phyloP scores from a whole-genome alignment of 495 filamentous ascomycete genomes.

The Penicillium pancosmium region DNA sequence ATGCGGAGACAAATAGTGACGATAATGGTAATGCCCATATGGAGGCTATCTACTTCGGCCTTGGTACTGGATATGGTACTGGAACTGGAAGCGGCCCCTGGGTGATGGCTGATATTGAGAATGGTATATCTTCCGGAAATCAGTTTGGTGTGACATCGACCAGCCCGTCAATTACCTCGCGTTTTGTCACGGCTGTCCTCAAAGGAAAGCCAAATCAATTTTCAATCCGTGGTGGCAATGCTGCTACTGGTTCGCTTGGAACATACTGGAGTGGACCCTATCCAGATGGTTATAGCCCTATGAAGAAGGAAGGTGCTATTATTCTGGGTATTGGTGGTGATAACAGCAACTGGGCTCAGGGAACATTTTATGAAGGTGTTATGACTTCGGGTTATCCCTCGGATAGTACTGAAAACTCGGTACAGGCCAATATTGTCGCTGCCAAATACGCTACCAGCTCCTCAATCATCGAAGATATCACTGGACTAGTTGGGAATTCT shows the following conservation, averaged over 20 bases:
- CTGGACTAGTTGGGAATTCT: neutral
- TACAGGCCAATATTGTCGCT: conserved; percentile 61
- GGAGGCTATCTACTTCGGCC: conserved; percentile 63
- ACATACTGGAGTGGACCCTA: conserved; percentile 56
- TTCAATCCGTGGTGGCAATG: conserved; percentile 56
- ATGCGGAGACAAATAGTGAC: conserved; percentile 55
- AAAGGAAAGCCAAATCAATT: conserved; percentile 54
- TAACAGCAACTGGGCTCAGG: conserved; percentile 56
- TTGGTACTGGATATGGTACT: conserved; percentile 46
- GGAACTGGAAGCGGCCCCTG: conserved; percentile 54
- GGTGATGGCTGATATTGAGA: conserved; percentile 65
- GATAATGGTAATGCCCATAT: conserved; percentile 62
- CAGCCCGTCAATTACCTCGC: conserved; percentile 49
- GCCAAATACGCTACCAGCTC: conserved; percentile 48
- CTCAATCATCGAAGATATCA: neutral
- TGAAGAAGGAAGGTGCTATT: conserved; percentile 61
- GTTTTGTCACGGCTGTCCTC: conserved; percentile 55
- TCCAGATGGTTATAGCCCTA: conserved; percentile 58
- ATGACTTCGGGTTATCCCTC: conserved; percentile 62
- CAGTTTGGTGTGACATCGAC: conserved; percentile 39
- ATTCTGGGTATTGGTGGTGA: conserved; percentile 61
- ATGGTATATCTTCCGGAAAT: conserved; percentile 56
- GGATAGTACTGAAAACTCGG: conserved; percentile 54
- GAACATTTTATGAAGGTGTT: conserved; percentile 63
- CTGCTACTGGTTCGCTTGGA: conserved; percentile 53